Evolutionary conservation across 768 basidiomycete species (phyloP), one percentile per base, ranked within the genome.

Genomic region (Naganishia onofrii): DNA sequence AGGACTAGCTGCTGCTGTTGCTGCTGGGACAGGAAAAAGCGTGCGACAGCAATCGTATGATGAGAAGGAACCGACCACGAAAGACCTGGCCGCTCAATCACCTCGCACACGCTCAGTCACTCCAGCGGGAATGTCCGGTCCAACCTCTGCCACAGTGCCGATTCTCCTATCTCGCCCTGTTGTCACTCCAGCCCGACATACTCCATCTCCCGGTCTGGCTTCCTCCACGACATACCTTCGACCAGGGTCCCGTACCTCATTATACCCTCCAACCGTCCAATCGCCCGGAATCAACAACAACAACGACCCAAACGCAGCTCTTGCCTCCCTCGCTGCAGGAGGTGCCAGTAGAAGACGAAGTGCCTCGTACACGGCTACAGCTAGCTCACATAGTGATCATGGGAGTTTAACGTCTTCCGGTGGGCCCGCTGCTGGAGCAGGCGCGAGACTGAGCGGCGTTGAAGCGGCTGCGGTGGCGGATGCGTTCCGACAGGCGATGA

Each of bases 401-500:
- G 60, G 60, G 12, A 58, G 57, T 21, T 15, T 58, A 31, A 36
- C n/a, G 7, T 58, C 57, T 32, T 34, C 57, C 34, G n/a, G 31
- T 19, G 31, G 31, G 2, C 5, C 29, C 17, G 48, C 48, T n/a
- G 15, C 15, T 32, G 31, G 31, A 23, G 57, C n/a, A n/a, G n/a
- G 57, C 21, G 42, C 42, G 42, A 63, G 60, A 12, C 38, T 72
- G 68, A 69, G 56, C 28, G 60, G 48, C 13, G 55, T 42, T 19
- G 68, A 95, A 80, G 93, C 93, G 66, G 91, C 90, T 46, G 90
- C 93, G 78, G 91, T 94, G 87, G 92, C 92, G 48, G 89, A 92
- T 82, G 93, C 93, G 7, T 95, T 94, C 82, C 85, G 93, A 76
- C 87, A 89, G 79, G 90, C 90, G 73, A 83, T 95, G 76, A 85